Base-by-base conservation (phyloP, 2,329 filamentous ascomycete genomes). In the Monosporascus sp. region DNA sequence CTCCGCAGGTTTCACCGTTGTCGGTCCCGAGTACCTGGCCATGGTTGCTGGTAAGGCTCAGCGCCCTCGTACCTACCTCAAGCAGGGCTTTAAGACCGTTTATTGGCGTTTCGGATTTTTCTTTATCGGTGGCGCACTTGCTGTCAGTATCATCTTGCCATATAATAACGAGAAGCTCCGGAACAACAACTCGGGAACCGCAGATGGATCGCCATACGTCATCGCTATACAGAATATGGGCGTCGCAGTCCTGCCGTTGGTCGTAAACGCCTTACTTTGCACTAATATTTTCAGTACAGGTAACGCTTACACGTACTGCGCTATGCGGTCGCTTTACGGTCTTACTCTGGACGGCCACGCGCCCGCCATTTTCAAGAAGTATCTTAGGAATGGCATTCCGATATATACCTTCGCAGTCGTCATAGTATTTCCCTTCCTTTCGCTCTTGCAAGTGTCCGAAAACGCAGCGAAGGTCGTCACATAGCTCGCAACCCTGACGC, bases 41-140 rank as follows among this genome's bases (percentile, higher is more conserved):
- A 79, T 79, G 71, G 71, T 73, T 3, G 72, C 73, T 11, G 70
- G 68, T 47, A 83, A 86, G 66, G 74, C 82, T 0, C 74, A 83
- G 57, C 80, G 82, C 45, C 83, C 83, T 2, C 78, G 83, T 14
- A 68, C 69, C 6, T 76, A 81, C 37, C 76, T 89, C 63, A 84
- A 84, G 3, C 77, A 76, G 50, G 85, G 85, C 1, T 88, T 80
- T 69, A 86, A 86, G 56, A 82, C 81, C 1, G 82, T 87, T 4
- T 86, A 87, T 69, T 86, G 83, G 67, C 81, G 86, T 31, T 74
- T 88, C 49, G 83, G 79, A 1, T 64, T 79, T 1, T 88, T 89
- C 70, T 89, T 88, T 70, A 77, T 88, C 22, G 76, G 86, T 6
- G 82, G 84, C 6, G 82, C 83, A 4, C 73, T 90, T 2, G 79